Evolutionary conservation across 2,329 filamentous ascomycete genomes (phyloP), one percentile per base, ranked within the genome.

Genomic region (Ascochyta fabae): DNA sequence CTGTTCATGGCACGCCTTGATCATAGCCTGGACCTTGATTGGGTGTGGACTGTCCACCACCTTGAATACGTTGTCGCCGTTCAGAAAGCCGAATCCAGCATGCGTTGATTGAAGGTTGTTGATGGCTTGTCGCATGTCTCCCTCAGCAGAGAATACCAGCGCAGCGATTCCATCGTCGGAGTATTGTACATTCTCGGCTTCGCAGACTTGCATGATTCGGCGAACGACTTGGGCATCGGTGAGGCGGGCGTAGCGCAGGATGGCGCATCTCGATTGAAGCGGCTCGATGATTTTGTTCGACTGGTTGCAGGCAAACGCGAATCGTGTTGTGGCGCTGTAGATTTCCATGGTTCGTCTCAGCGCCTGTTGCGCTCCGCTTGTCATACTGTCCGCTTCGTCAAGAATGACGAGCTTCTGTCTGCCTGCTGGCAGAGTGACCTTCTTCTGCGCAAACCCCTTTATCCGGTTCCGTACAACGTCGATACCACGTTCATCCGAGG

Each of bases 231-330:
- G 94, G 12, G 86, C 88, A 73, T 99, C 95, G 2, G 94, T 97
- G 63, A 99, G 83, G 53, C 94, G 89, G 29, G 93, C 88, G 77
- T 97, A 99, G 56, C 95, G 89, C 51, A 99, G 84, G 72, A 99
- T 98, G 19, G 95, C 95, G 75, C 95, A 99, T 68, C 95, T 87
- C 16, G 93, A 97, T 77, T 99, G 95, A 47, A 99, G 83, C n/a
- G 95, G 95, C 77, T 99, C 95, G 76, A 99, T 99, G 73, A 99
- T 98, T 79, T 98, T 99, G 81, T 98, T 99, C 60, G 90, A 95
- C 80, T 96, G 92, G 76, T 99, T 99, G 82, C 95, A 99, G 2
- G 95, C 95, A 71, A 99, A 99, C 0, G 95, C 95, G 72, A 99
- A 99, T 55, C 95, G 86, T 2, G 95, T 99, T 1, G 95, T 99